A percentile compares a stretch with the other conserved stretches of the same genome.
Evolutionary conservation across 148 eudicot genomes (phyloP).

Genomic region (Heliosperma pusillum): DNA sequence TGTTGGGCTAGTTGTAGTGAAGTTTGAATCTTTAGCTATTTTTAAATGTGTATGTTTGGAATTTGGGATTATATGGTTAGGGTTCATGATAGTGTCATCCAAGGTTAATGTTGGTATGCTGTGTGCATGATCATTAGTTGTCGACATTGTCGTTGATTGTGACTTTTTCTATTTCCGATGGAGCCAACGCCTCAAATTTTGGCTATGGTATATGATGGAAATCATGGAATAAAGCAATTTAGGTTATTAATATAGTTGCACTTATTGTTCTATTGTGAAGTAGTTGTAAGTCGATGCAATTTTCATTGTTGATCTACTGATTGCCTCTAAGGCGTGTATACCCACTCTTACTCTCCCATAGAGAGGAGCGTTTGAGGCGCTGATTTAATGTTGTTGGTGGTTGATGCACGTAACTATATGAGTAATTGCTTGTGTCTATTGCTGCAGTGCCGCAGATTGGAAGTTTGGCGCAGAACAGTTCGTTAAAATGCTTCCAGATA

Average conservation of each 20-base stretch:
- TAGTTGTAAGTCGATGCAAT: no score
- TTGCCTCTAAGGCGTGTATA: not conserved
- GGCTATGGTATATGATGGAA: not conserved
- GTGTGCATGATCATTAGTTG: not conserved
- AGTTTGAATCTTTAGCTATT: not conserved
- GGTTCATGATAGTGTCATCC: not conserved
- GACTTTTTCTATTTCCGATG: not conserved
- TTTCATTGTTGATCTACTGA: no score
- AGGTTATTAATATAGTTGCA: not conserved
- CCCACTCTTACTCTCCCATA: not conserved
- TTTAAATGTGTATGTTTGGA: not conserved
- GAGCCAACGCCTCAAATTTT: not conserved
- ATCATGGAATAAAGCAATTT: not conserved
- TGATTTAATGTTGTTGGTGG: not conserved
- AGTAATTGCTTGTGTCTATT: conserved; percentile 15
- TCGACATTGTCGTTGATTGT: not conserved
- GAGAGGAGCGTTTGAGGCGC: not conserved
- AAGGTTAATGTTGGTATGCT: not conserved
- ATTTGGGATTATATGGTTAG: not conserved
- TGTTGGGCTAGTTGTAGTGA: not conserved
- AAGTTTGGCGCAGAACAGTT: conserved; percentile 89
- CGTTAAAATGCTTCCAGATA: conserved; percentile 69
- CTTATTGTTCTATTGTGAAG: not conserved
- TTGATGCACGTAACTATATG: not conserved
- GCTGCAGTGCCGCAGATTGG: conserved; percentile 79